phyloP scores from a whole-genome alignment of 176 grass and related monocot species.

The Rhynchospora tenuis region DNA sequence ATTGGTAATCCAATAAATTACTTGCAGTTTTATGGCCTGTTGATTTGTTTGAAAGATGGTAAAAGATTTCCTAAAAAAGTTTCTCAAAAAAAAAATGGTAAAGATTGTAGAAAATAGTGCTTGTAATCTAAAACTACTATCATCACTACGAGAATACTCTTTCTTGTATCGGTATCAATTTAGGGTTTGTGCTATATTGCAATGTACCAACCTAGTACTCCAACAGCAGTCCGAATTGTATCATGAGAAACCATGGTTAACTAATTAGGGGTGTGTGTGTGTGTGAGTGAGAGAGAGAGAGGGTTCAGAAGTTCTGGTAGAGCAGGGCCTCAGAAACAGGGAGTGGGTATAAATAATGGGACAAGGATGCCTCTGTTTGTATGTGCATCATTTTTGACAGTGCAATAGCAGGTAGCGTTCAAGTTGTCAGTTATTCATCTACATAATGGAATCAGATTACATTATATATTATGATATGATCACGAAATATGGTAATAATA shows the following conservation, averaged over 20 bases:
- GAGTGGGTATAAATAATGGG: slow-evolving; percentile 25
- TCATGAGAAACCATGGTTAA: slow-evolving; percentile 44
- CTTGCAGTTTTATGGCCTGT: background rate
- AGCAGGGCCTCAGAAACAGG: background rate
- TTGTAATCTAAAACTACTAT: background rate
- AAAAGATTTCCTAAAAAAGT: background rate
- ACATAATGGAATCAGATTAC: background rate
- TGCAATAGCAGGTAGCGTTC: background rate
- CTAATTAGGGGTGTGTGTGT: too few relatives aligned
- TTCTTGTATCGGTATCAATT: background rate
- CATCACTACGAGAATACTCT: background rate
- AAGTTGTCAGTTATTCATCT: background rate
- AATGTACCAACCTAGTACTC: slow-evolving; percentile 39
- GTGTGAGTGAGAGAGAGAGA: background rate
- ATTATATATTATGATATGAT: background rate
- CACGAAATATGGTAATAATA: background rate
- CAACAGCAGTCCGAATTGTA: slow-evolving; percentile 50
- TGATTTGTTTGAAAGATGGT: background rate
- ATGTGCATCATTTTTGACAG: background rate
- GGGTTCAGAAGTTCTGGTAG: background rate
- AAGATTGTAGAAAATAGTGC: background rate
- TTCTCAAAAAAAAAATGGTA: too few relatives aligned
- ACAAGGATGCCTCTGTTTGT: background rate
- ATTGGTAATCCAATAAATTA: background rate
- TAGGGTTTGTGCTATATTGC: background rate